phyloP scores from a whole-genome alignment of 116 monocot genomes.

The Trichopus zeylanicus region DNA sequence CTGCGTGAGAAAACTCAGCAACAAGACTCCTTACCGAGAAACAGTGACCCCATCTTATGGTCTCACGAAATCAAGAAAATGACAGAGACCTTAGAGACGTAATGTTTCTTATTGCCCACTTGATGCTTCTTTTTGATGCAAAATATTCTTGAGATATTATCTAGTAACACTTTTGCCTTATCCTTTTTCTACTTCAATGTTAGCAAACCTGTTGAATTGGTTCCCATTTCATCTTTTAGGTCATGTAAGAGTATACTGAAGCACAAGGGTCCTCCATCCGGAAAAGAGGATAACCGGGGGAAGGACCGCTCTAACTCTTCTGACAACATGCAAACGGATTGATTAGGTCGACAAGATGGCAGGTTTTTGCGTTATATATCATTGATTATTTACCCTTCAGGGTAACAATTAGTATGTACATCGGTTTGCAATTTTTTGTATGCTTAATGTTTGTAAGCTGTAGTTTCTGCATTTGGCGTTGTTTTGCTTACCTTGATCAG shows the following conservation, averaged over 20 bases:
- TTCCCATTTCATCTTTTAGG: not conserved
- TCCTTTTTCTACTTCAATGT: not conserved
- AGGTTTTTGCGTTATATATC: too few species aligned
- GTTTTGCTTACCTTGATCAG: too few species aligned
- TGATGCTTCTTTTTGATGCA: not conserved
- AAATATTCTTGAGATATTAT: not conserved
- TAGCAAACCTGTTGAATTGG: not conserved
- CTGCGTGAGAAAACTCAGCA: slow-evolving; percentile 12
- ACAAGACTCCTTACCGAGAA: slow-evolving; percentile 20
- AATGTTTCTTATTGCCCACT: not conserved
- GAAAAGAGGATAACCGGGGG: slow-evolving; percentile 7
- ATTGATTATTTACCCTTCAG: not conserved
- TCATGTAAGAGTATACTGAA: slow-evolving; percentile 12
- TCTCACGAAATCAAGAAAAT: slow-evolving; percentile 17
- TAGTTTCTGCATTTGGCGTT: too few species aligned
- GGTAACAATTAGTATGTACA: not conserved
- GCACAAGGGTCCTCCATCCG: not conserved
- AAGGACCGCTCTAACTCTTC: not conserved
- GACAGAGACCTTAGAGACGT: slow-evolving; percentile 20
- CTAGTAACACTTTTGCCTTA: not conserved
- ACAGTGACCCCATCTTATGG: slow-evolving; percentile 16
- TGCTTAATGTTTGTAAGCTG: too few species aligned
- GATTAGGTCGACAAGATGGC: too few species aligned
- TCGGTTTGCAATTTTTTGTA: too few species aligned
- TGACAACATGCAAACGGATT: slow-evolving; percentile 10